Percentiles rank a stretch among this genome's conserved stretches.
These are phyloP conservation scores for Chrysoporthe puriensis DNA, from an alignment of 2,329 filamentous ascomycete species.

Conservation along the genomic window DNA sequence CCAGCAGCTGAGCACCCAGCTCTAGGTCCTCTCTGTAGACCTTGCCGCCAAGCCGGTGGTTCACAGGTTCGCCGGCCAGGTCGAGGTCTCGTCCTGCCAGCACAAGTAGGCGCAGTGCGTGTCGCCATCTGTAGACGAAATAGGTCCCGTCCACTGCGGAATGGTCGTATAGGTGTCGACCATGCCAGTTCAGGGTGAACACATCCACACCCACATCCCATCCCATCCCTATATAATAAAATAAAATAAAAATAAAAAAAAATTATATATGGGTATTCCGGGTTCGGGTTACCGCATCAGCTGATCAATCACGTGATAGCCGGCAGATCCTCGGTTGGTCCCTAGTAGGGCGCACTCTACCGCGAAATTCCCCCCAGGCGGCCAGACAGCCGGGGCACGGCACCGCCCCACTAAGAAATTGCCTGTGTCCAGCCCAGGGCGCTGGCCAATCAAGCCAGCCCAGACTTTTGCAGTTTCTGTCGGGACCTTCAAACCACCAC, in stretches of 20 bases:
- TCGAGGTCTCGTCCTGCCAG: conserved; percentile 41
- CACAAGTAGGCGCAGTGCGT: conserved; percentile 43
- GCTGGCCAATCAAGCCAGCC: conserved; percentile 5
- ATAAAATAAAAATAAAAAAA: no score
- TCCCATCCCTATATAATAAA: no score
- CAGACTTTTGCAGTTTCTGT: conserved; percentile 17
- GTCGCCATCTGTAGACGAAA: conserved; percentile 35
- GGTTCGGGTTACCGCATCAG: neutral
- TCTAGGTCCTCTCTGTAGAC: neutral
- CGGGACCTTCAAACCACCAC: neutral
- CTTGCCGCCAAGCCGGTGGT: conserved; percentile 39
- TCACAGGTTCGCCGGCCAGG: conserved; percentile 43
- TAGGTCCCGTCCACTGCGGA: conserved; percentile 44
- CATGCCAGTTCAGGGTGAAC: conserved; percentile 39
- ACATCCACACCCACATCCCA: no score
- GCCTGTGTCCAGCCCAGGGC: neutral
- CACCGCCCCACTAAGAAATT: conserved; percentile 15
- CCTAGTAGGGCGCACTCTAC: conserved; percentile 17
- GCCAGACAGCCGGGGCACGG: conserved; percentile 1
- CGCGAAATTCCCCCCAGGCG: conserved; percentile 2
- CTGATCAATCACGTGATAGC: conserved; percentile 12
- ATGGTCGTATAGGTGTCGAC: conserved; percentile 40
- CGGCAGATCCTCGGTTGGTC: neutral
- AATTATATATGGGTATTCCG: neutral
- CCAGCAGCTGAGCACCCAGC: conserved; percentile 2